Conservation (phyloP, 2,329 filamentous ascomycete species). For the Ascochyta koolunga region DNA sequence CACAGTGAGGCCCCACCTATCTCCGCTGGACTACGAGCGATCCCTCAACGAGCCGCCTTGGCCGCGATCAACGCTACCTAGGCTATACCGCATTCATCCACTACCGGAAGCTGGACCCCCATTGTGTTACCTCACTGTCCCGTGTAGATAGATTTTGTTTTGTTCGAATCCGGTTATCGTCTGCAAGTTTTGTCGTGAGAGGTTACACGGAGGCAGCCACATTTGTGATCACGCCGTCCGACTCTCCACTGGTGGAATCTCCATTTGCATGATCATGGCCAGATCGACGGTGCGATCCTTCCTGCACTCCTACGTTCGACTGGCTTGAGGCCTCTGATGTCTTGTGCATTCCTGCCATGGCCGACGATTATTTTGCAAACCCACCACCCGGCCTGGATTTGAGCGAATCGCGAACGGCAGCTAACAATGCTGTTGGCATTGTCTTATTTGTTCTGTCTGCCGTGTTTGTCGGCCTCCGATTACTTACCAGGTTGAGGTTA, state of each 20-base stretch:
- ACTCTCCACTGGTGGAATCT: neutral
- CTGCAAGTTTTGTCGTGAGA: neutral
- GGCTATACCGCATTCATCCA: neutral
- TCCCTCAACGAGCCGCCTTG: conserved; percentile 2
- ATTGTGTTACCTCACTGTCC: neutral
- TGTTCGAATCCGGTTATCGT: neutral
- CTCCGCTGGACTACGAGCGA: conserved; percentile 1
- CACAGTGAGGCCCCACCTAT: neutral
- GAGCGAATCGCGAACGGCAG: conserved; percentile 27
- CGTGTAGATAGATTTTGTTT: neutral
- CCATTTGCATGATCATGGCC: conserved; percentile 2
- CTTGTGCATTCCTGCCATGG: conserved; percentile 4
- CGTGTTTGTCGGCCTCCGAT: conserved; percentile 25
- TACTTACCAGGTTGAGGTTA: conserved; percentile 25
- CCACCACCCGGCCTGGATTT: conserved; percentile 26
- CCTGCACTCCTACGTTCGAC: neutral
- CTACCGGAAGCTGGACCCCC: neutral
- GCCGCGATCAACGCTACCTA: neutral
- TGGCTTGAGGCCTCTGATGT: neutral
- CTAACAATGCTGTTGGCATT: conserved; percentile 31
- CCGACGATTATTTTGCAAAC: conserved; percentile 20
- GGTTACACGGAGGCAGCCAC: conserved; percentile 1
- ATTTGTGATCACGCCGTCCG: neutral
- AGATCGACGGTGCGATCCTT: neutral
- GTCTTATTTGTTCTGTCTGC: conserved; percentile 27